Percentiles rank a stretch among this genome's conserved stretches.
Conservation (phyloP, 106 monocot species). For the Alisma plantagoaquatica region DNA sequence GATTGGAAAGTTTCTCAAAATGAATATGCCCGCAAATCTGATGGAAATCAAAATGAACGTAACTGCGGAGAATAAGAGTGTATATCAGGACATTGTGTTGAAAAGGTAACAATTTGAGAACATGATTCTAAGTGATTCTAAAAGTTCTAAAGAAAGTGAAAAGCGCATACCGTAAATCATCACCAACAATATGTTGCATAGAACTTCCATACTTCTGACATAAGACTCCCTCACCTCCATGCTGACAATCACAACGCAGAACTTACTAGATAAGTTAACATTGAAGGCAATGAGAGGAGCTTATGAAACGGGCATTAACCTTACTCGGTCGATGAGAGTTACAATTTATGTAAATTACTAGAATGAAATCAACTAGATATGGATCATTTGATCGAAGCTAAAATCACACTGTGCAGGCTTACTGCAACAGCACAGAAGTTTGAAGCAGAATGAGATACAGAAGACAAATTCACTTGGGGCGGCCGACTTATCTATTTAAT, state of each 20-base stretch:
- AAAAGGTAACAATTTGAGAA: no score
- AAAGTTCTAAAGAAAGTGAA: background rate
- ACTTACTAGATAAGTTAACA: no score
- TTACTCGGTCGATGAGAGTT: no score
- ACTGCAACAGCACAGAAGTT: no score
- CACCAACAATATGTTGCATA: constrained; percentile 66
- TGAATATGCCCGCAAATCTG: constrained; percentile 86
- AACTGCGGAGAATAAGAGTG: constrained; percentile 35
- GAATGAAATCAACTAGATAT: no score
- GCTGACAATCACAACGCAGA: constrained; percentile 47
- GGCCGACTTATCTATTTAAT: no score
- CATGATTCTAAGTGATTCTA: background rate
- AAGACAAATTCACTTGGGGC: no score
- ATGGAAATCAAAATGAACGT: constrained; percentile 98
- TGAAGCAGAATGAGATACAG: no score
- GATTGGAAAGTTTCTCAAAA: constrained; percentile 92
- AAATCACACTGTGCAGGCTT: no score
- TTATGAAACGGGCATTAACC: no score
- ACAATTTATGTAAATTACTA: no score
- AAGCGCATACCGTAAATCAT: constrained; percentile 52
- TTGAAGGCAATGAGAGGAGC: background rate
- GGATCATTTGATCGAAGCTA: no score
- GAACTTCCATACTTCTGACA: constrained; percentile 57
- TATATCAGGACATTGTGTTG: background rate
- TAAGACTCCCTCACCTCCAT: constrained; percentile 88